A percentile compares a stretch with the other conserved stretches of the same genome.
These are phyloP conservation scores for Protoeuglena noctilucae DNA, from an alignment of 139 green algal species.

Conservation along the genomic window DNA sequence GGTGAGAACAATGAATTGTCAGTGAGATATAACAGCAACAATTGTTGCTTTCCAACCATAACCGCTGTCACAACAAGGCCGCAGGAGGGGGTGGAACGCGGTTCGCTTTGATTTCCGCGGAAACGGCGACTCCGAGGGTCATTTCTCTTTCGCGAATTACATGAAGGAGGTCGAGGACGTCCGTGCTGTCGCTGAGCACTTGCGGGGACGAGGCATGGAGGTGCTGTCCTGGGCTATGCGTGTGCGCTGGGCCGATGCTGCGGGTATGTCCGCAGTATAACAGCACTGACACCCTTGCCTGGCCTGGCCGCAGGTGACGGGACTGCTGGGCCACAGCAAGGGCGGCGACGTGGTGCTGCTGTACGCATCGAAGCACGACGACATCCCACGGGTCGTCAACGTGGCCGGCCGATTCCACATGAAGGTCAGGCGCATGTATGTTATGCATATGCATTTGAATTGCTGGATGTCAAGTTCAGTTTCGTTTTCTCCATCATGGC, in stretches of 20 bases:
- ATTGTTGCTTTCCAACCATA: no score
- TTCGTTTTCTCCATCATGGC: background rate
- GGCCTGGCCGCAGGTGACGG: slow-evolving; percentile 10
- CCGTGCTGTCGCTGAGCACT: slow-evolving; percentile 15
- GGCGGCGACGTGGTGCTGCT: slow-evolving; percentile 33
- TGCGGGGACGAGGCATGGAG: slow-evolving; percentile 12
- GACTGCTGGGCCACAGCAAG: slow-evolving; percentile 39
- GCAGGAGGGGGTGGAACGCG: no score
- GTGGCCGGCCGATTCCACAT: slow-evolving; percentile 32
- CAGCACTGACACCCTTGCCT: no score
- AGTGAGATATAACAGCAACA: no score
- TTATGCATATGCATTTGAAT: background rate
- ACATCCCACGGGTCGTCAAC: slow-evolving; percentile 41
- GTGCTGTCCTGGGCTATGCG: no score
- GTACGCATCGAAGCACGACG: slow-evolving; percentile 35
- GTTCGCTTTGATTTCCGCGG: slow-evolving; percentile 2
- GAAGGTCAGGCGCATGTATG: slow-evolving; percentile 15
- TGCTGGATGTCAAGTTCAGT: no score
- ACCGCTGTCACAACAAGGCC: no score
- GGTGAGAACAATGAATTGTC: no score
- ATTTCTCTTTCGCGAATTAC: slow-evolving; percentile 41
- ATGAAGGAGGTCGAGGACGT: slow-evolving; percentile 24
- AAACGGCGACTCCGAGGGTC: slow-evolving; percentile 29
- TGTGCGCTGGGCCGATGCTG: no score
- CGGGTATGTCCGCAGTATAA: no score